Percentiles rank a stretch among this genome's conserved stretches.
phyloP scores from a whole-genome alignment of 2,329 filamentous ascomycete genomes.

The Paraphaeosphaeria minitans region DNA sequence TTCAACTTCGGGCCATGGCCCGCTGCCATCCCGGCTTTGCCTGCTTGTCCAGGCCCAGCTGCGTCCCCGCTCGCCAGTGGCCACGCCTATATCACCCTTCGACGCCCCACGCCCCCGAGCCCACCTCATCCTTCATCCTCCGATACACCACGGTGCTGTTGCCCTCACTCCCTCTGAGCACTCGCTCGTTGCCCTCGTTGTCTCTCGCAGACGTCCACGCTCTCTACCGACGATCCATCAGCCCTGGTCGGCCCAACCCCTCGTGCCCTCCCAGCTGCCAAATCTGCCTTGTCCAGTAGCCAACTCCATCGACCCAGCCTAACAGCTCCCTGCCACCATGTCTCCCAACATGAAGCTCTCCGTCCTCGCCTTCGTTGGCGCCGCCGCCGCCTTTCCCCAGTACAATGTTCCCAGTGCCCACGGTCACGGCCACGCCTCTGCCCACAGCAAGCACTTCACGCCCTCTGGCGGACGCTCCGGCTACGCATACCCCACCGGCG shows the following conservation, averaged over 20 bases:
- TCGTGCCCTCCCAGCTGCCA: constrained; percentile 48
- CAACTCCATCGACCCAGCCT: neutral
- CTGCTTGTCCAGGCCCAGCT: constrained; percentile 15
- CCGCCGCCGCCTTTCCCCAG: constrained; percentile 44
- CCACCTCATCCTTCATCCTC: constrained; percentile 31
- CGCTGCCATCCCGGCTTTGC: constrained; percentile 19
- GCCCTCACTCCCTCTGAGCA: constrained; percentile 48
- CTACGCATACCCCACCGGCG: constrained; percentile 40
- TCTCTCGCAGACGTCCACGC: constrained; percentile 39
- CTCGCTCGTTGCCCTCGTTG: constrained; percentile 50
- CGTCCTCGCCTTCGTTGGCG: constrained; percentile 50
- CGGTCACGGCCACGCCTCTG: constrained; percentile 33
- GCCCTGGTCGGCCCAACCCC: constrained; percentile 52
- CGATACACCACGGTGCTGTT: constrained; percentile 37
- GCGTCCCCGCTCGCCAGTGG: constrained; percentile 18
- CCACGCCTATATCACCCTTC: constrained; percentile 32
- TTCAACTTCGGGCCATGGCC: constrained; percentile 19
- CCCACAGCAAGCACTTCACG: constrained; percentile 28
- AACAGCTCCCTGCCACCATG: constrained; percentile 25
- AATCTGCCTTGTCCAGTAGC: constrained; percentile 23
- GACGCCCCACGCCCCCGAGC: constrained; percentile 28
- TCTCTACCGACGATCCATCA: constrained; percentile 41
- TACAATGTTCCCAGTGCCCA: constrained; percentile 32
- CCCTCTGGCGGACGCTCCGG: constrained; percentile 18
- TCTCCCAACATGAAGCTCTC: constrained; percentile 46